A percentile compares a stretch with the other conserved stretches of the same genome.
phyloP scores from a whole-genome alignment of 805 yeast species.

The Candida yuanshanica region DNA sequence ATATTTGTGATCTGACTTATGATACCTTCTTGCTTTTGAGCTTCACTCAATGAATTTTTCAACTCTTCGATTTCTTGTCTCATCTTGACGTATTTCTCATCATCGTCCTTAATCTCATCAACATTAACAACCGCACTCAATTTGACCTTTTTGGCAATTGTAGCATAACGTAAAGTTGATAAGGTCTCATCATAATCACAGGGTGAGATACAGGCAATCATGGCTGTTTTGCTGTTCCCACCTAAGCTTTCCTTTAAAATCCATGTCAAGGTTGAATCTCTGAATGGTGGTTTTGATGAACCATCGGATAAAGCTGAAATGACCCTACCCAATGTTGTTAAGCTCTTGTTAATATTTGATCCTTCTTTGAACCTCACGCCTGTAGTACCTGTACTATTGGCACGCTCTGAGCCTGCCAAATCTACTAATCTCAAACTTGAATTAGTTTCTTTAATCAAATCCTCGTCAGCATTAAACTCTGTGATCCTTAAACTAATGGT shows the following conservation, averaged over 20 bases:
- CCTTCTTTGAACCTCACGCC: constrained; percentile 69
- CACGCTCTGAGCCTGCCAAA: constrained; percentile 79
- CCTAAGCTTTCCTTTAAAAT: constrained; percentile 69
- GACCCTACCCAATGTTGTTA: constrained; percentile 74
- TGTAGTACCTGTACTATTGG: constrained; percentile 54
- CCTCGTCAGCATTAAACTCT: constrained; percentile 33
- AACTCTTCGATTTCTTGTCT: constrained; percentile 16
- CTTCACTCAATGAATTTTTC: constrained; percentile 14
- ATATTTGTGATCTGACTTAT: constrained; percentile 17
- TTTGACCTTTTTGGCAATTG: constrained; percentile 63
- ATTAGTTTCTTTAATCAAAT: constrained; percentile 40
- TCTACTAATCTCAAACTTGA: constrained; percentile 70
- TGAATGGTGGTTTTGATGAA: constrained; percentile 26
- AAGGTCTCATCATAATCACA: constrained; percentile 71
- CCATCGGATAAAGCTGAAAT: constrained; percentile 41
- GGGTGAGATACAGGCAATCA: constrained; percentile 85
- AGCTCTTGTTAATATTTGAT: constrained; percentile 67
- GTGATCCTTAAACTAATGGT: constrained; percentile 59
- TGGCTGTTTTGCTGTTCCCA: constrained; percentile 81
- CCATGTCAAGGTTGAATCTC: constrained; percentile 76
- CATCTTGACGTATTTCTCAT: constrained; percentile 12
- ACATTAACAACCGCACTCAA: constrained; percentile 51
- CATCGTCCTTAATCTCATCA: constrained; percentile 11
- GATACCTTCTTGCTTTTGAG: constrained; percentile 18
- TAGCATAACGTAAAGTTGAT: constrained; percentile 74